Evolutionary conservation across 805 yeast species (phyloP).

Genomic region (Yamadazyma tumulicola): DNA sequence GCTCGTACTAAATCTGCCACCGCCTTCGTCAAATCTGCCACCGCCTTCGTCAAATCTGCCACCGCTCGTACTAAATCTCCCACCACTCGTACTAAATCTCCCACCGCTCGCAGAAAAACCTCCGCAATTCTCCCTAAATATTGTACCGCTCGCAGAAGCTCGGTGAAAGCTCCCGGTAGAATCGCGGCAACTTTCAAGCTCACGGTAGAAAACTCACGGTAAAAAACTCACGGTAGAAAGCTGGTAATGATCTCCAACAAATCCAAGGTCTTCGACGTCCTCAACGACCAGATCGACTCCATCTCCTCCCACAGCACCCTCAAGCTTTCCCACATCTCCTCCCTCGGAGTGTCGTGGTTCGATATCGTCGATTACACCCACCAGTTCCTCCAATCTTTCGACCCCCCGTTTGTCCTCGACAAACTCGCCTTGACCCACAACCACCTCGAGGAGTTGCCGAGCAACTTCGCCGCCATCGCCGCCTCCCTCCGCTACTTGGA

Average conservation of each 20-base stretch:
- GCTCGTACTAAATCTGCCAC: no score
- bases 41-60: no score
- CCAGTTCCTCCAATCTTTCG: constrained; percentile 19
- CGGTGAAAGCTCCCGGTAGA: no score
- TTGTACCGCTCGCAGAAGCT: no score
- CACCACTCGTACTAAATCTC: no score
- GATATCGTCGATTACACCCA: constrained; percentile 21
- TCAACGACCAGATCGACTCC: constrained; percentile 23
- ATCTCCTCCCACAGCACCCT: constrained; percentile 18
- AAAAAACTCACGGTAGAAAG: no score
- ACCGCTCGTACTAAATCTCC: no score
- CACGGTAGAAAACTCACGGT: no score
- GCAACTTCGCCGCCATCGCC: constrained; percentile 41
- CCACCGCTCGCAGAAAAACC: no score
- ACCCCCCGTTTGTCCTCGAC: constrained; percentile 35
- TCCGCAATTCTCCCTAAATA: no score
- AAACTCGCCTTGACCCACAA: constrained; percentile 56
- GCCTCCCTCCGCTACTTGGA: constrained; percentile 55
- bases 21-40: no score
- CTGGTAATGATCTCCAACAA: constrained; percentile 1
- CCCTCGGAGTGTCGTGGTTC: constrained; percentile 8
- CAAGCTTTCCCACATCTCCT: constrained; percentile 14
- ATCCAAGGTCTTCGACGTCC: constrained; percentile 12
- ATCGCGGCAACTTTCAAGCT: no score
- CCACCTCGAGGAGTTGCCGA: constrained; percentile 45